Evolutionary conservation across 176 grass and related monocot genomes (phyloP), one percentile per base, ranked within the genome.

Genomic region (Eleusine coracana): DNA sequence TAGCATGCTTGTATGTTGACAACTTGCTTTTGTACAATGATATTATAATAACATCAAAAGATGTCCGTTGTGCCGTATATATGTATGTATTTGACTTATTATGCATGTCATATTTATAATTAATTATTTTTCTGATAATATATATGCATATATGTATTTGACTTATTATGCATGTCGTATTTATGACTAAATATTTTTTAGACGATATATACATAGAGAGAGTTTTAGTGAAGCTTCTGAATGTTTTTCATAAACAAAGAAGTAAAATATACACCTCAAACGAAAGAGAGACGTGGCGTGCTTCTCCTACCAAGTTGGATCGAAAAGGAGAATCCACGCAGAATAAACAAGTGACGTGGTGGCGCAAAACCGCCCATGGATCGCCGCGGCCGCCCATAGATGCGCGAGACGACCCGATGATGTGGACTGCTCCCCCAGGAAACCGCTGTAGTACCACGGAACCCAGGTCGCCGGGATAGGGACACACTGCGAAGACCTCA

Each of bases 341-440:
- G 39, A 36, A n/a, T 50, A 80, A 60, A 82, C 54, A 82, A 73
- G 56, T 1, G 13, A 31, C 42, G 37, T 23, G 41, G 58, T 65
- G 80, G 80, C 13, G 16, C 66, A 64, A 82, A 82, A 82, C 69
- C 80, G 80, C 80, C 70, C 80, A 73, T 73, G 80, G 80, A 63
- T 49, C 55, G 48, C 76, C 56, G 48, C 70, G 56, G 68, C 41
- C 80, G 80, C 70, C 80, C 80, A 83, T 60, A 74, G 80, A 61
- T 83, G 29, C 10, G 20, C 3, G 11, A 7, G 76, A 2, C 5
- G 28, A 51, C 18, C 46, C 16, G 42, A 21, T 40, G 31, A 29
- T 15, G 25, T 45, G 42, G 16, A 62, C 25, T 58, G 54, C 54
- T 58, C 18, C 6, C 52, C 21, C 23, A 45, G 61, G 17, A 66